These are phyloP conservation scores for Parathielavia appendiculata DNA, from an alignment of 495 filamentous ascomycete genomes.

Conservation along the genomic window DNA sequence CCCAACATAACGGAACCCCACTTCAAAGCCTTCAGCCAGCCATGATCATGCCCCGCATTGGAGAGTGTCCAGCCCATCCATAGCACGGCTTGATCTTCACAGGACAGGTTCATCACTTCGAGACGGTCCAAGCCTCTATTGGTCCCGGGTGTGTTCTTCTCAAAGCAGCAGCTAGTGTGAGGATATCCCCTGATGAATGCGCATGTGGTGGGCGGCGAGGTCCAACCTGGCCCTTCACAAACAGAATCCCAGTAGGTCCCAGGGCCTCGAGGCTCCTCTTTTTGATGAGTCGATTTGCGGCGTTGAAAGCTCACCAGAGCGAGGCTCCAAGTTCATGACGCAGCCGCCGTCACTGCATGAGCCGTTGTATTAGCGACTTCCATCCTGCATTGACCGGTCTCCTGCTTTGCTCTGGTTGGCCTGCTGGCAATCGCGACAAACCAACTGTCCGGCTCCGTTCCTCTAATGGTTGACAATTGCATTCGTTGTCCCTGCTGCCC, in stretches of 20 bases:
- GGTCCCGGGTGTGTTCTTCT: too few relatives aligned
- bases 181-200: too few relatives aligned
- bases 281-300: slow-evolving; percentile 18
- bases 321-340: slow-evolving; percentile 12
- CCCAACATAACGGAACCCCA: not conserved
- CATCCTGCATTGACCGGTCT: slow-evolving; percentile 29
- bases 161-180: too few relatives aligned
- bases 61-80: too few relatives aligned
- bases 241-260: slow-evolving; percentile 20
- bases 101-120: too few relatives aligned
- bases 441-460: not conserved
- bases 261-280: slow-evolving; percentile 21
- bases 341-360: slow-evolving; percentile 18
- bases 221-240: slow-evolving; percentile 22
- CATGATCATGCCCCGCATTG: too few relatives aligned
- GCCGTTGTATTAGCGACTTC: slow-evolving; percentile 20
- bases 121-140: too few relatives aligned
- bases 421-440: slow-evolving; percentile 5
- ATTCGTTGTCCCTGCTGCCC: slow-evolving; percentile 1
- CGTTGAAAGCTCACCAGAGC: slow-evolving; percentile 3
- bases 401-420: slow-evolving; percentile 22
- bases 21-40: not conserved
- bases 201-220: too few relatives aligned
- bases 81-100: not conserved
- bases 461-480: not conserved